phyloP scores from a whole-genome alignment of 768 basidiomycete species.

The Mycena rosella region DNA sequence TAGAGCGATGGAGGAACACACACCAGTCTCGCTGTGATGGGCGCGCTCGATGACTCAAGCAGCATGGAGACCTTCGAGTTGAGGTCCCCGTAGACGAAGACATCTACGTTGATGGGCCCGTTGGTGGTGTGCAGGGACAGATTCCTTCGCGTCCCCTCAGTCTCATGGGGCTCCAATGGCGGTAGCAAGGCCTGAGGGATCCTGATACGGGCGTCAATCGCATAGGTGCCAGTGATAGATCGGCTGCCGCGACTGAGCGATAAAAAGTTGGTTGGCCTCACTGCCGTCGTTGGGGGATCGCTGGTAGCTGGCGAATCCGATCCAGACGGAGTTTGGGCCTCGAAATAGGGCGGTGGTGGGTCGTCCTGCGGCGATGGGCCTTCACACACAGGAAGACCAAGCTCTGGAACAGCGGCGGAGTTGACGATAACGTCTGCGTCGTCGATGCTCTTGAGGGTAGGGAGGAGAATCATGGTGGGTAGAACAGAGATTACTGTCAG shows the following conservation, averaged over 20 bases:
- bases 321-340: background rate
- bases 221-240: background rate
- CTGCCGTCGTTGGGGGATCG: background rate
- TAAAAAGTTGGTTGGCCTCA: no score
- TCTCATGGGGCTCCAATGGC: slow-evolving; percentile 31
- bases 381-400: no score
- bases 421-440: background rate
- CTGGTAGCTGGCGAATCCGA: background rate
- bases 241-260: background rate
- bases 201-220: no score
- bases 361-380: background rate
- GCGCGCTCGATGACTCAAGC: no score
- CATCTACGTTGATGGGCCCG: slow-evolving; percentile 52
- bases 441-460: no score
- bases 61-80: slow-evolving; percentile 17
- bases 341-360: background rate
- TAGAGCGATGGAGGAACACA: no score
- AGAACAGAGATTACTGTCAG: no score
- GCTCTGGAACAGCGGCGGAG: background rate
- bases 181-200: no score
- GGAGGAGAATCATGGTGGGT: no score
- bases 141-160: slow-evolving; percentile 55
- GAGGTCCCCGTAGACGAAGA: slow-evolving; percentile 49
- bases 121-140: slow-evolving; percentile 48
- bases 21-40: no score